These are phyloP conservation scores for Alisma plantagoaquatica DNA, from an alignment of 106 monocot genomes.

Conservation along the genomic window DNA sequence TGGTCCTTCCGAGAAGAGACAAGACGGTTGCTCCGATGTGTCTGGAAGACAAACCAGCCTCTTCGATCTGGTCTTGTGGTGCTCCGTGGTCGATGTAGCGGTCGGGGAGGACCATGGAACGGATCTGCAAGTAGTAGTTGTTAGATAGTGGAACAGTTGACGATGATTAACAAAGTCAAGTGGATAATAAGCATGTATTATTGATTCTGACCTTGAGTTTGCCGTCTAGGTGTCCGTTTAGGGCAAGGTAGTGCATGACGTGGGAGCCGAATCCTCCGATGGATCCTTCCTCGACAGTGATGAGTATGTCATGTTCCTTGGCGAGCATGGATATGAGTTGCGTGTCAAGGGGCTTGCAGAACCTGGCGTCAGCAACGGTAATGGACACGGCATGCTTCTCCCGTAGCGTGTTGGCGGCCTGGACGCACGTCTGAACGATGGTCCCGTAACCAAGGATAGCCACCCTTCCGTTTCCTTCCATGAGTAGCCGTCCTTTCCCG, in stretches of 20 bases:
- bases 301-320: conserved; percentile 44
- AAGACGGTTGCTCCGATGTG: too few relatives aligned
- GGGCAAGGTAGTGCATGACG: conserved; percentile 68
- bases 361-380: conserved; percentile 77
- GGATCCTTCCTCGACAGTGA: conserved; percentile 79
- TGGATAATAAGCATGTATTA: too few relatives aligned
- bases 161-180: too few relatives aligned
- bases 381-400: conserved; percentile 34
- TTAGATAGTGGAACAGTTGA: too few relatives aligned
- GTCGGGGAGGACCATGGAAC: too few relatives aligned
- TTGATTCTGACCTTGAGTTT: conserved; percentile 31
- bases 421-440: conserved; percentile 75
- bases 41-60: too few relatives aligned
- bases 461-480: conserved; percentile 43
- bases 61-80: too few relatives aligned
- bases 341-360: conserved; percentile 89
- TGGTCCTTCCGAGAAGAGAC: too few relatives aligned
- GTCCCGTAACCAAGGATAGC: conserved; percentile 69
- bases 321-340: conserved; percentile 52
- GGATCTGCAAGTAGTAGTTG: too few relatives aligned
- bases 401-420: conserved; percentile 52
- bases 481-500: conserved; percentile 65
- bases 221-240: conserved; percentile 69
- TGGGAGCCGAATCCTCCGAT: conserved; percentile 81
- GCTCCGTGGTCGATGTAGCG: too few relatives aligned